Evolutionary conservation across 2,329 filamentous ascomycete species (phyloP), one percentile per base, ranked within the genome.

Genomic region (Botrytis sinoallii): DNA sequence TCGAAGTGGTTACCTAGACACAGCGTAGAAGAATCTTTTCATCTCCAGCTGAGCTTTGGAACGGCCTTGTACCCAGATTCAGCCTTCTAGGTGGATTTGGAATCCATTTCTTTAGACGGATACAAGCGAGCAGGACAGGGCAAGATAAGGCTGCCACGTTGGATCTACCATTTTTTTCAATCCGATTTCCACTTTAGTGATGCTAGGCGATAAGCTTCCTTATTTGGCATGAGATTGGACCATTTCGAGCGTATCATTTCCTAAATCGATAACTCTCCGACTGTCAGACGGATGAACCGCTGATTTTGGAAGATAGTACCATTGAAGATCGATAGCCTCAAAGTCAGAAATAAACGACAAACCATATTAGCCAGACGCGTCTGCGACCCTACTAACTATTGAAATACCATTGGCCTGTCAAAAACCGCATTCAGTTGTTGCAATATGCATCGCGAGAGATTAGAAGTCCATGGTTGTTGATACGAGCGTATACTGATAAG

Each of bases 281-380:
- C 20, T 55, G 22, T 52, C 32, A 22, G 22, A 52, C 42, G 40
- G 55, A 70, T 70, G 38, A n/a, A 61, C 18, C 32, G 9, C 20
- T 25, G 22, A 32, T 35, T 57, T 72, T 59, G 48, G 22, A 72
- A 25, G 35, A 32, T 35, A 25, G 66, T 32, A 38, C n/a, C 25
- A 57, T 59, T 22, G 38, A 42, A 59, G 38, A 60, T 60, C 52
- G n/a, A 65, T 71, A 71, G 70, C 46, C 60, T 66, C 70, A 44
- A 59, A 20, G 1, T 35, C 25, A 35, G 32, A 25, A 42, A 12
- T 25, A 42, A 42, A 72, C 35, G 60, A 66, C n/a, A 32, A 46
- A 57, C 38, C 25, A 59, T 29, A 65, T 29, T 2, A 48, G 16
- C 46, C 8, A 57, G 44, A n/a, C 35, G 46, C 60, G 38, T 25